phyloP scores from a whole-genome alignment of 306 rosid species.

The Cyclanthera cordifolia region DNA sequence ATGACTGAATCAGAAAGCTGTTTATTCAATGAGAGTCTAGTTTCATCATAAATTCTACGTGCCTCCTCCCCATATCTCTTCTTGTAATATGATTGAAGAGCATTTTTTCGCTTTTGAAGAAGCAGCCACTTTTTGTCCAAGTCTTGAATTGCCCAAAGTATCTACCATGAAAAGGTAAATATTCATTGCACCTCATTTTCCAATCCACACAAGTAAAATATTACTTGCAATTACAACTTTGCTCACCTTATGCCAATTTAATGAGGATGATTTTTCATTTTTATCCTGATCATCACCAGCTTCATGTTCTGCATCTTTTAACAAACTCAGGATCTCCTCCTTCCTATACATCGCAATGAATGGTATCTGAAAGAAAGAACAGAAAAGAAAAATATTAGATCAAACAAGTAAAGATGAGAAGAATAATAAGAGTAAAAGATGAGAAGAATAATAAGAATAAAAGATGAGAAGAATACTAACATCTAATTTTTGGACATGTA shows the following conservation, averaged over 20 bases:
- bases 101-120: conserved; percentile 86
- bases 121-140: conserved; percentile 90
- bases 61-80: conserved; percentile 83
- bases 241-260: conserved; percentile 89
- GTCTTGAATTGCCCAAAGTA: conserved; percentile 89
- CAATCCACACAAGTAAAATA: background rate
- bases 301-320: conserved; percentile 55
- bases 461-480: conserved; percentile 38
- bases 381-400: conserved; percentile 14
- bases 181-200: conserved; percentile 9
- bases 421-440: background rate
- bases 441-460: background rate
- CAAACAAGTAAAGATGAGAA: conserved; percentile 17
- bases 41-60: conserved; percentile 65
- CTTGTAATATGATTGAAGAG: conserved; percentile 60
- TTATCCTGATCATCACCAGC: conserved; percentile 47
- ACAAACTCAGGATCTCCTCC: conserved; percentile 76
- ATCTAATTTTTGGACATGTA: conserved; percentile 80
- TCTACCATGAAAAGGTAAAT: conserved; percentile 29
- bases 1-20: conserved; percentile 78
- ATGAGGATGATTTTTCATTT: conserved; percentile 42
- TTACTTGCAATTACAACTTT: background rate
- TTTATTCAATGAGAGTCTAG: conserved; percentile 54
- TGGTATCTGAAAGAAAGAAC: conserved; percentile 48
- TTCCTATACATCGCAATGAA: conserved; percentile 85